Percentiles rank a stretch among this genome's conserved stretches.
phyloP scores from a whole-genome alignment of 129 eudicot genomes.

The Chrysanthemum seticuspe region DNA sequence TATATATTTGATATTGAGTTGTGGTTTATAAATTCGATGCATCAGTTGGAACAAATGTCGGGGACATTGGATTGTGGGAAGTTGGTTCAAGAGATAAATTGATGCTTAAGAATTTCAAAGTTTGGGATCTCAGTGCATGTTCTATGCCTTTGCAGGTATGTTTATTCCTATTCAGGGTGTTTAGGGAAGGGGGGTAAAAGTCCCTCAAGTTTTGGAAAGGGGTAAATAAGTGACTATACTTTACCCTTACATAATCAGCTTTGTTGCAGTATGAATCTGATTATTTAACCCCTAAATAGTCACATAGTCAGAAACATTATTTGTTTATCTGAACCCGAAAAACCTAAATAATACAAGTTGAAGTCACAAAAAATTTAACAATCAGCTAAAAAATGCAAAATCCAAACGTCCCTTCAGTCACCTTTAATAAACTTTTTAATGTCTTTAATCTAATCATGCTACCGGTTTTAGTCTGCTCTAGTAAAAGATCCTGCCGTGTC shows the following conservation, averaged over 20 bases:
- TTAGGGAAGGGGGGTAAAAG: too few relatives aligned
- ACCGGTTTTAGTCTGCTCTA: constrained; percentile 44
- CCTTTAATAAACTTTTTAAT: not conserved
- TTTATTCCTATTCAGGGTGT: not conserved
- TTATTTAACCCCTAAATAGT: too few relatives aligned
- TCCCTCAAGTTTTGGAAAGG: too few relatives aligned
- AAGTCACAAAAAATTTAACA: too few relatives aligned
- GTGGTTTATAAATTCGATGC: not conserved
- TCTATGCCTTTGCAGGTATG: constrained; percentile 41
- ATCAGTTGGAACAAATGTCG: constrained; percentile 53
- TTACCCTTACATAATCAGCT: too few relatives aligned
- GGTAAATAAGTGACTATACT: too few relatives aligned
- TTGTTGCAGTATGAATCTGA: too few relatives aligned
- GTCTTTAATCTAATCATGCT: constrained; percentile 3
- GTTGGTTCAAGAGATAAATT: constrained; percentile 42
- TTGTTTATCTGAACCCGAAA: too few relatives aligned
- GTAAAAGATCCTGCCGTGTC: constrained; percentile 52
- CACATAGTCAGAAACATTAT: too few relatives aligned
- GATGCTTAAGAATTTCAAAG: constrained; percentile 37
- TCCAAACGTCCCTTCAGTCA: not conserved
- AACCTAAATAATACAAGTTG: too few relatives aligned
- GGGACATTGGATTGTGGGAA: constrained; percentile 58
- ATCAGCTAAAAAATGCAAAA: too few relatives aligned
- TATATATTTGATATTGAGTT: not conserved
- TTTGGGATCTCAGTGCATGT: constrained; percentile 38